These are phyloP conservation scores for Calonectria pseudoreteaudii DNA, from an alignment of 2,329 filamentous ascomycete genomes.

Conservation along the genomic window DNA sequence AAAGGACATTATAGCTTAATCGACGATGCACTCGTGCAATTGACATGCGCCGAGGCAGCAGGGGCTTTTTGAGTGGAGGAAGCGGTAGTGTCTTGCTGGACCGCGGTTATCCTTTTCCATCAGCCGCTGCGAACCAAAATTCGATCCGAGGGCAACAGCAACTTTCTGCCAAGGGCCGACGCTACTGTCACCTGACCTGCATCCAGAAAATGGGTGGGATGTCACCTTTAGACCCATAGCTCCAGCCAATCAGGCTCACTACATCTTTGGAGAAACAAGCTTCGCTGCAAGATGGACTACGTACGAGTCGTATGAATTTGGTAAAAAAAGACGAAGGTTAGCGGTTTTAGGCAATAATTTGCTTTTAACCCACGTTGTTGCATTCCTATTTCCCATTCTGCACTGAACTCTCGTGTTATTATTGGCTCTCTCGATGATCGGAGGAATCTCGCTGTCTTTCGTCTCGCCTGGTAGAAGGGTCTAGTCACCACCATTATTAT, in stretches of 20 bases:
- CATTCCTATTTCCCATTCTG: not conserved
- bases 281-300: not conserved
- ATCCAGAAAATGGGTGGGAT: not conserved
- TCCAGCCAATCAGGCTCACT: not conserved
- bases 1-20: slow-evolving; percentile 66
- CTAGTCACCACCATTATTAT: not conserved
- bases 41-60: slow-evolving; percentile 47
- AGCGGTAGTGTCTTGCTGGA: slow-evolving; percentile 30
- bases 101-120: slow-evolving; percentile 50
- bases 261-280: not conserved
- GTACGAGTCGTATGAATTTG: not conserved
- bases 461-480: not conserved
- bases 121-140: slow-evolving; percentile 45
- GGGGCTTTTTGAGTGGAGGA: slow-evolving; percentile 19
- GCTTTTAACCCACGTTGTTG: not conserved
- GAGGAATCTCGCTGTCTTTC: no score
- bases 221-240: not conserved
- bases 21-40: slow-evolving; percentile 51
- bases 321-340: not conserved
- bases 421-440: no score
- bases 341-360: not conserved
- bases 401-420: not conserved
- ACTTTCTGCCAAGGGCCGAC: slow-evolving; percentile 28
- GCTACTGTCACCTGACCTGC: slow-evolving; percentile 36
- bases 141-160: slow-evolving; percentile 36